Base-by-base conservation (phyloP, 306 rosid genomes). In the Fragaria vesca region DNA sequence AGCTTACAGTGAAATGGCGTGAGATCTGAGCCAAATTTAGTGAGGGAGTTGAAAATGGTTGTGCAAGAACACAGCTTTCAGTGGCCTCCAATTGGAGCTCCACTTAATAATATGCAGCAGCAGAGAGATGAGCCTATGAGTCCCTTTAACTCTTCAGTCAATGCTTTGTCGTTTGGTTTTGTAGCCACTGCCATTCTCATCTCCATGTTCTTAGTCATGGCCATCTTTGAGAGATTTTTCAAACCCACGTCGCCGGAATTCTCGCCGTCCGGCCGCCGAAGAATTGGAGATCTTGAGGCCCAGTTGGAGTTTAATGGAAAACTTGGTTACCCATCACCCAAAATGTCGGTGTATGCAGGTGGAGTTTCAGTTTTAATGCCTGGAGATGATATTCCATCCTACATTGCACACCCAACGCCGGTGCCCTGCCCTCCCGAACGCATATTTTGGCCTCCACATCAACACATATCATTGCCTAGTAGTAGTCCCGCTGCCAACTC, bases 131-230 rank as follows among this genome's bases (percentile, higher is more conserved):
- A 89, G 13, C 91, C 84, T 79, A 80, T 85, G 82, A 85, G 81
- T 63, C 80, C 81, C 54, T 92, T 95, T 36, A 94, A 91, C 24
- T 88, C 85, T 80, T 89, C 98, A 0, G 97, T 92, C 20, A 91
- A 92, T 81, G 97, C 98, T 0, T 92, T 95, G 24, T 95, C 98
- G 6, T 92, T 95, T 84, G 98, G 98, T 10, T 95, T 95, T 65
- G 97, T 95, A 3, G 98, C 98, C 71, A 95, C 98, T 30, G 98
- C 98, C 73, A 88, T 95, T 85, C 93, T 95, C 21, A 93, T 95
- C 72, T 92, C 97, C 40, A 95, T 95, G 98, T 95, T 95, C 91
- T 81, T 95, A 28, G 83, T 92, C 69, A 92, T 95, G 97, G 98
- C 97, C 47, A 88, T 95, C 75, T 91, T 95, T 77, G 98, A 95